Conservation (phyloP, 192 early-diverging fungal genomes). For the Podila epigama region DNA sequence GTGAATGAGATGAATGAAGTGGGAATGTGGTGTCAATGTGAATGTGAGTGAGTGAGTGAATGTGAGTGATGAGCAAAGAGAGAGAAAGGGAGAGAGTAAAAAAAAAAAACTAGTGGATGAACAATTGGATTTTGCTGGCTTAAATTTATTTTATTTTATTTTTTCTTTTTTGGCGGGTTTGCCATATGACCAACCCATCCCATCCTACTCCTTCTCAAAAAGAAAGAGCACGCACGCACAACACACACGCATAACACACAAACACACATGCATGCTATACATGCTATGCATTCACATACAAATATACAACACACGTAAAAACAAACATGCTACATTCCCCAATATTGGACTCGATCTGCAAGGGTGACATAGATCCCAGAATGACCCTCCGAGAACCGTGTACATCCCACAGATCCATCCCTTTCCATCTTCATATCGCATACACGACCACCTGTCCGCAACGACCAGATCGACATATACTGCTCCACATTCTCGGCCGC, state of each 20-base stretch:
- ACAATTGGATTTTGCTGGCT: too few relatives aligned
- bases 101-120: background rate
- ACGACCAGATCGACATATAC: conserved; percentile 27
- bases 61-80: background rate
- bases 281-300: background rate
- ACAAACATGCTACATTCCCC: conserved; percentile 8
- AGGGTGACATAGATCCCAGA: conserved; percentile 19
- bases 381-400: conserved; percentile 8
- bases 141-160: too few relatives aligned
- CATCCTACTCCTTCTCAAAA: too few relatives aligned
- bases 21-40: background rate
- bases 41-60: background rate
- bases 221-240: too few relatives aligned
- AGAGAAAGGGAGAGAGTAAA: background rate
- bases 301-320: background rate
- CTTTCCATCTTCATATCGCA: conserved; percentile 13
- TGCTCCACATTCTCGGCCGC: conserved; percentile 17
- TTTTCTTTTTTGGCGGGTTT: too few relatives aligned
- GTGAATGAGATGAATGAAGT: background rate
- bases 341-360: conserved; percentile 19
- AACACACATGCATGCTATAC: too few relatives aligned
- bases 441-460: conserved; percentile 22
- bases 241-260: too few relatives aligned
- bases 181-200: too few relatives aligned
- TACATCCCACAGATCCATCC: conserved; percentile 1